Conservation (phyloP, 495 filamentous ascomycete species). For the Penicillium odoratum region DNA sequence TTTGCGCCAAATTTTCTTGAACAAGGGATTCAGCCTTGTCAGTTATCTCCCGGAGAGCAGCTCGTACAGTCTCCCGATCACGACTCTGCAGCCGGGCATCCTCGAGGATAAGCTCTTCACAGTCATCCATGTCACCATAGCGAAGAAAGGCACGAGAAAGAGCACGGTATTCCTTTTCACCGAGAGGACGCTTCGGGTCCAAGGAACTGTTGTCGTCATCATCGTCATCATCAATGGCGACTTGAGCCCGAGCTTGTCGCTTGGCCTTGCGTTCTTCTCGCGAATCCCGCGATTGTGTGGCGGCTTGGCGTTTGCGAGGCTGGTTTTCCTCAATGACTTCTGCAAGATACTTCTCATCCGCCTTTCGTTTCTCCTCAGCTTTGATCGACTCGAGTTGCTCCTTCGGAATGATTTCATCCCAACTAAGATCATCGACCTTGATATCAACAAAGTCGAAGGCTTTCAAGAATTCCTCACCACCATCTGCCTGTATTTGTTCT, state of each 20-base stretch:
- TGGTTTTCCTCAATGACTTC: slow-evolving; percentile 81
- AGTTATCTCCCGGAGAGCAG: slow-evolving; percentile 70
- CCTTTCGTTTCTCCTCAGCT: slow-evolving; percentile 79
- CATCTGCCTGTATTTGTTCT: slow-evolving; percentile 86
- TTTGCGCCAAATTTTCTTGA: slow-evolving; percentile 62
- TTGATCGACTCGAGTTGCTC: slow-evolving; percentile 87
- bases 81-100: slow-evolving; percentile 81
- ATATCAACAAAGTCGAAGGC: slow-evolving; percentile 87
- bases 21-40: slow-evolving; percentile 67
- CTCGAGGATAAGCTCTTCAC: slow-evolving; percentile 78
- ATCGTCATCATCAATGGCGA: slow-evolving; percentile 58
- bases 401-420: slow-evolving; percentile 97
- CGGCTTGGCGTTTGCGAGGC: slow-evolving; percentile 77
- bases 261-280: slow-evolving; percentile 90
- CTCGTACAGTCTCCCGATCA: slow-evolving; percentile 72
- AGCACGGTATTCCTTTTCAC: slow-evolving; percentile 87
- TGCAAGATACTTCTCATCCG: slow-evolving; percentile 78
- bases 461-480: slow-evolving; percentile 89
- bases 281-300: slow-evolving; percentile 67
- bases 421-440: slow-evolving; percentile 88
- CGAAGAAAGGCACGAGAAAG: slow-evolving; percentile 83
- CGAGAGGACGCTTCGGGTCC: slow-evolving; percentile 83
- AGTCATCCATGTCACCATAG: slow-evolving; percentile 84
- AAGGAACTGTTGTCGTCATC: slow-evolving; percentile 57
- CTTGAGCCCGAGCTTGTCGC: slow-evolving; percentile 79